Evolutionary conservation across 2,329 filamentous ascomycete species (phyloP).

Genomic region (Biscogniauxia mediterranea): DNA sequence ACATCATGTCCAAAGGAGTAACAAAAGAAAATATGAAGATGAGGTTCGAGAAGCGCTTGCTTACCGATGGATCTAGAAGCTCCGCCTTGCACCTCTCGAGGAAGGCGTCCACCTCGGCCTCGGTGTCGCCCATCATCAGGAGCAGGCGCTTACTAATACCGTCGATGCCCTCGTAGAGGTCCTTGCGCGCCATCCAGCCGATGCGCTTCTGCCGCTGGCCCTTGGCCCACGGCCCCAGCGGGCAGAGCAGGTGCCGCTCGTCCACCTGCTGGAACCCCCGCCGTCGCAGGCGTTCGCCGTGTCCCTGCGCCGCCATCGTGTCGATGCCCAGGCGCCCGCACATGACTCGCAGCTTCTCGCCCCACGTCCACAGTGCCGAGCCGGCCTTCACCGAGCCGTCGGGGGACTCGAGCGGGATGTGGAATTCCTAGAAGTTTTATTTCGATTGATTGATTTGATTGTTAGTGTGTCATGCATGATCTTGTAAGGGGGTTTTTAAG

Average conservation of each 20-base stretch:
- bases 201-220: slow-evolving; percentile 22
- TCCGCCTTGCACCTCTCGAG: slow-evolving; percentile 15
- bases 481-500: too few relatives aligned
- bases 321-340: slow-evolving; percentile 19
- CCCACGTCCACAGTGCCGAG: slow-evolving; percentile 17
- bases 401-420: slow-evolving; percentile 15
- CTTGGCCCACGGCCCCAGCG: slow-evolving; percentile 21
- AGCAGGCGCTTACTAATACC: slow-evolving; percentile 26
- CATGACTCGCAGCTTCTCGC: slow-evolving; percentile 9
- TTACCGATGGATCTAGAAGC: slow-evolving; percentile 13
- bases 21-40: neutral
- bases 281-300: slow-evolving; percentile 17
- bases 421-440: slow-evolving; percentile 16
- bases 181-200: slow-evolving; percentile 22
- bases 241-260: slow-evolving; percentile 15
- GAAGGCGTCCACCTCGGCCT: slow-evolving; percentile 14
- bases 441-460: neutral
- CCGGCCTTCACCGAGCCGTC: slow-evolving; percentile 13
- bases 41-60: neutral
- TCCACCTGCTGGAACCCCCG: slow-evolving; percentile 23
- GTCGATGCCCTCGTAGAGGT: slow-evolving; percentile 24
- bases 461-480: too few relatives aligned
- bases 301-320: slow-evolving; percentile 10
- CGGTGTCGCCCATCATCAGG: slow-evolving; percentile 27
- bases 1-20: neutral